Evolutionary conservation across 1,284 basidiomycete genomes (phyloP).

Genomic region (Rhodotorula sp.): DNA sequence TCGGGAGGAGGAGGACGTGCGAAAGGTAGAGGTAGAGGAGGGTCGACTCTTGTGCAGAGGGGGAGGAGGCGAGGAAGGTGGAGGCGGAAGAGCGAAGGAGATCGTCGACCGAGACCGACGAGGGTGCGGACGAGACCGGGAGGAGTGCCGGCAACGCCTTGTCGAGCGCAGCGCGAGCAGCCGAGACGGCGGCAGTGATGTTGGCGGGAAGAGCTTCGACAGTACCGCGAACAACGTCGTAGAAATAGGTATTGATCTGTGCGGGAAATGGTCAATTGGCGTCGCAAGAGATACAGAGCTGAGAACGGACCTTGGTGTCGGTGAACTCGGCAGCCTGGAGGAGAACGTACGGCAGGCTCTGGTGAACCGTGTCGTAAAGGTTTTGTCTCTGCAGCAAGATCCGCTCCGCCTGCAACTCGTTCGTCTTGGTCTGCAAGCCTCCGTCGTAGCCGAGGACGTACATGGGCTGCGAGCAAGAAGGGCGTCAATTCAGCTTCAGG

Average conservation of each 20-base stretch:
- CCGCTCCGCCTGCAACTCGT: constrained; percentile 44
- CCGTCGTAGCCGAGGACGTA: constrained; percentile 63
- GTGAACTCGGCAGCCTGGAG: constrained; percentile 59
- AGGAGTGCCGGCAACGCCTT: constrained; percentile 14
- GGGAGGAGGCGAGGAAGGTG: constrained; percentile 17
- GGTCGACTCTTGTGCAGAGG: constrained; percentile 21
- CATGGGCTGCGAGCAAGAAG: constrained; percentile 59
- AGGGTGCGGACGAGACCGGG: constrained; percentile 5
- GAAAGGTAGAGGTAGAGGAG: constrained; percentile 36
- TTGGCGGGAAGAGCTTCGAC: constrained; percentile 17
- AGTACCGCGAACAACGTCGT: constrained; percentile 32
- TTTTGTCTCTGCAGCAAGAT: constrained; percentile 57
- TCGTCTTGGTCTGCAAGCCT: constrained; percentile 43
- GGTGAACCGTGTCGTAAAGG: constrained; percentile 55
- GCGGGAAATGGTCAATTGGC: not conserved
- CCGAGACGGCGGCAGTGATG: constrained; percentile 16
- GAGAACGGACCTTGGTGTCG: constrained; percentile 59
- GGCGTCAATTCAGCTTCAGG: too few species aligned
- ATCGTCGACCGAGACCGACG: constrained; percentile 18
- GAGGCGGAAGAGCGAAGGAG: constrained; percentile 21
- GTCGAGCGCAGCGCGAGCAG: constrained; percentile 20
- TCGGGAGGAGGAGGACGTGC: constrained; percentile 30
- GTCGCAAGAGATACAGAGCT: not conserved
- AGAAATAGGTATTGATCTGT: constrained; percentile 36
- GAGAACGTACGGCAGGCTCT: constrained; percentile 57